Conservation (phyloP, 805 yeast genomes). For the Yarrowia sp. region DNA sequence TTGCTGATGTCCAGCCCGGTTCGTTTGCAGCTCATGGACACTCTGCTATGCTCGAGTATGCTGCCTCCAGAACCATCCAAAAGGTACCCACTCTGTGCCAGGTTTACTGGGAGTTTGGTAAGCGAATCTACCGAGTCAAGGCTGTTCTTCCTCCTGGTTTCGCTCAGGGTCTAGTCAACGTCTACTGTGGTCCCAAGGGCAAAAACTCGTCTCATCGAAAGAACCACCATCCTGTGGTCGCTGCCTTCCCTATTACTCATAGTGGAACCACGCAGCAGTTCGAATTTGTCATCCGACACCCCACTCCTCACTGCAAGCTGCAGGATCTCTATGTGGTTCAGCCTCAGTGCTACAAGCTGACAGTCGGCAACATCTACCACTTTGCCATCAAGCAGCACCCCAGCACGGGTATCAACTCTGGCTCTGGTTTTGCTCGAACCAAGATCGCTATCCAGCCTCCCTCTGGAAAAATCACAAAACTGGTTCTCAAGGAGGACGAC, state of each 20-base stretch:
- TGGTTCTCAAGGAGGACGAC: constrained; percentile 50
- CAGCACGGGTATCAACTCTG: constrained; percentile 47
- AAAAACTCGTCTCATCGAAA: constrained; percentile 15
- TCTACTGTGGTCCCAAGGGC: constrained; percentile 70
- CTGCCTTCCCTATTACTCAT: constrained; percentile 74
- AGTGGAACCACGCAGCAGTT: constrained; percentile 60
- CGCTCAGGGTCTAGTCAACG: constrained; percentile 66
- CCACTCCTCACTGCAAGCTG: constrained; percentile 64
- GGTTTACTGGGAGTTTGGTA: constrained; percentile 62
- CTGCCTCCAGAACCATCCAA: constrained; percentile 42
- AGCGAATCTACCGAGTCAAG: constrained; percentile 72
- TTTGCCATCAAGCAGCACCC: constrained; percentile 67
- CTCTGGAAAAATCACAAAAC: constrained; percentile 67
- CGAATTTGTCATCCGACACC: constrained; percentile 68
- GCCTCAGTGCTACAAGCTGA: constrained; percentile 72
- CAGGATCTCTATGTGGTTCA: constrained; percentile 79
- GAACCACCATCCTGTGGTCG: constrained; percentile 59
- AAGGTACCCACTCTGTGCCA: constrained; percentile 70
- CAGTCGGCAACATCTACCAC: constrained; percentile 56
- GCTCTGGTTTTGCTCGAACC: constrained; percentile 45
- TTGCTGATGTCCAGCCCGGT: constrained; percentile 44
- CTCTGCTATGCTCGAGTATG: constrained; percentile 22
- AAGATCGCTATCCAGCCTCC: constrained; percentile 80
- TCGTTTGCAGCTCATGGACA: constrained; percentile 28
- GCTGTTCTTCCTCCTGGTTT: constrained; percentile 73